These are phyloP conservation scores for Orbilia oligospora DNA, from an alignment of 2,329 filamentous ascomycete genomes.

Conservation along the genomic window DNA sequence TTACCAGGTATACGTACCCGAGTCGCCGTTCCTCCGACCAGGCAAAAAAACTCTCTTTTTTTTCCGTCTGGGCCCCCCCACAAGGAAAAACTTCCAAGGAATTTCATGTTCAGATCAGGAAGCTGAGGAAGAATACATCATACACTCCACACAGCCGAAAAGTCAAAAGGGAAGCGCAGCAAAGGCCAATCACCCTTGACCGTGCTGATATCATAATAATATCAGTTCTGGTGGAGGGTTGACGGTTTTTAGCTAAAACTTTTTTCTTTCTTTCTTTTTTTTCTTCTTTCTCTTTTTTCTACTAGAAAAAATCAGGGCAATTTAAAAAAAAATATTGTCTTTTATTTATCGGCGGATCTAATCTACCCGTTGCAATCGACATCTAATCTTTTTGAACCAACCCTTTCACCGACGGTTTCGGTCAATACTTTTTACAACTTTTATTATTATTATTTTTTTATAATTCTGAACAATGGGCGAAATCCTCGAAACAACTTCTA, in stretches of 20 bases:
- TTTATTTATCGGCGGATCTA: slow-evolving; percentile 24
- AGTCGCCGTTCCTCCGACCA: slow-evolving; percentile 13
- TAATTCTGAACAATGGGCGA: slow-evolving; percentile 32
- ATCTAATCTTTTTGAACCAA: background rate
- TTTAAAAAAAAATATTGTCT: background rate
- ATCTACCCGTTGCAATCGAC: slow-evolving; percentile 9
- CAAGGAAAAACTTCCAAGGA: background rate
- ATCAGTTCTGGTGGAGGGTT: slow-evolving; percentile 30
- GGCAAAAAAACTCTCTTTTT: slow-evolving; percentile 1
- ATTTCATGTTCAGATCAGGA: slow-evolving; percentile 5
- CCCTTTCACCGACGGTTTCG: too few relatives aligned
- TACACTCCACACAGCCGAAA: background rate
- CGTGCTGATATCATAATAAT: slow-evolving; percentile 22
- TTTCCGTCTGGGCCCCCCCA: background rate
- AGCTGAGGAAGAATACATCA: slow-evolving; percentile 2
- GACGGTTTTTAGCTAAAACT: slow-evolving; percentile 1
- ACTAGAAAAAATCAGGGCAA: background rate
- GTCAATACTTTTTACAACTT: too few relatives aligned
- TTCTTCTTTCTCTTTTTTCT: background rate
- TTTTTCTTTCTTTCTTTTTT: background rate
- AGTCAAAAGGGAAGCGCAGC: background rate
- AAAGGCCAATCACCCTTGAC: slow-evolving; percentile 12
- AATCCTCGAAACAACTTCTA: slow-evolving; percentile 44
- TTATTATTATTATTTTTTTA: background rate
- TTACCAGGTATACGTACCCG: slow-evolving; percentile 2